Base-by-base conservation (phyloP, 371 early-diverging fungal species). In the Conidiobolus incongruus region DNA sequence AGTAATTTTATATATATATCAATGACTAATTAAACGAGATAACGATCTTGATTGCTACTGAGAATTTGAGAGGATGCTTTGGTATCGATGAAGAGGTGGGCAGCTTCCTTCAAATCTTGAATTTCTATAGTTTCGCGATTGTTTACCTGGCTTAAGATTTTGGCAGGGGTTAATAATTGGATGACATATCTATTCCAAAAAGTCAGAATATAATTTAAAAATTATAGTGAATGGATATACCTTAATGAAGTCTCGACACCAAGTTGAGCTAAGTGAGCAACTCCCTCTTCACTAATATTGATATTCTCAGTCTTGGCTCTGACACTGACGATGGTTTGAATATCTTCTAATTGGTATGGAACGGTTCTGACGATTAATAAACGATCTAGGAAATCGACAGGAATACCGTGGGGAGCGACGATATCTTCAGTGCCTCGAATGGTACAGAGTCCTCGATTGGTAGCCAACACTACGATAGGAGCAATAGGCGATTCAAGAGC, bases 401-500 rank as follows among this genome's bases (percentile, higher is more conserved):
- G 98, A 41, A 97, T 84, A 49, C 97, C 97, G 57, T 93, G 95
- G 13, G 90, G 89, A 2, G 89, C 70, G 31, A 67, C 60, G 48
- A 87, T 68, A 55, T 87, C 90, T 34, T 92, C 90, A 19, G 89
- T 84, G 23, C 96, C 94, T 36, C 88, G 66, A 50, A 96, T 87
- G 19, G 84, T 72, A 61, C 88, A 89, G 69, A 87, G 78, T 44
- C 97, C 96, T 45, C 95, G 77, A 63, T 94, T 95, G 31, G 94
- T 94, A 6, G 95, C 94, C 52, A 99, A 77, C 35, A 99, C 78
- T 11, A 99, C 92, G 50, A 97, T 85, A n/a, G 98, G 99, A 22
- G 91, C 78, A 28, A 92, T 64, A 13, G 81, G 68, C 16, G 83
- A 81, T 59, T 97, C 97, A 36, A 94, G 69, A 10, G 94, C 89